Percentiles rank a stretch among this genome's conserved stretches.
phyloP scores from a whole-genome alignment of 2,329 filamentous ascomycete species.

The Fusarium sp. region DNA sequence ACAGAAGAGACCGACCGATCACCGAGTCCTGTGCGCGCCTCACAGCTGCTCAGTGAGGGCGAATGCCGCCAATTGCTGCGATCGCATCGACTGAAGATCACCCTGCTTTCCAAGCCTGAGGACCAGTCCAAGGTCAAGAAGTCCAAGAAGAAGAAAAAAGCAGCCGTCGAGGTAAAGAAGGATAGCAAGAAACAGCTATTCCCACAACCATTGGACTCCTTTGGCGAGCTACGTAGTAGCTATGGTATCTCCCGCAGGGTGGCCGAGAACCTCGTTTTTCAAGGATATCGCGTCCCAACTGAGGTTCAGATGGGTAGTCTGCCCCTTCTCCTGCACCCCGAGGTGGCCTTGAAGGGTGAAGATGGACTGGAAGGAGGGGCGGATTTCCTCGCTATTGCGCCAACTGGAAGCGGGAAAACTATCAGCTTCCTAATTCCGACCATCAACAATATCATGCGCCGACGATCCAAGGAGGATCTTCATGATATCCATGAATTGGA shows the following conservation, averaged over 20 bases:
- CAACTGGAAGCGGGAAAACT: slow-evolving; percentile 97
- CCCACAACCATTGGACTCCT: slow-evolving; percentile 85
- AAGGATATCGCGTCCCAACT: slow-evolving; percentile 90
- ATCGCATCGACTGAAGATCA: slow-evolving; percentile 88
- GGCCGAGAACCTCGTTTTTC: slow-evolving; percentile 83
- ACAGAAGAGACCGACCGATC: slow-evolving; percentile 43
- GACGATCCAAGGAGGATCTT: slow-evolving; percentile 63
- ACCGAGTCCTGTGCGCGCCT: slow-evolving; percentile 48
- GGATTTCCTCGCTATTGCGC: slow-evolving; percentile 90
- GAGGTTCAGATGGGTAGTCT: slow-evolving; percentile 93
- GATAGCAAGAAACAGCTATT: slow-evolving; percentile 76
- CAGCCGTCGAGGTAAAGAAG: slow-evolving; percentile 63
- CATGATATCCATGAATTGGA: slow-evolving; percentile 67
- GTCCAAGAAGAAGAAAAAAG: slow-evolving; percentile 69
- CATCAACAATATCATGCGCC: slow-evolving; percentile 80
- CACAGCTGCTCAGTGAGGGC: slow-evolving; percentile 71
- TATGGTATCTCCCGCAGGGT: slow-evolving; percentile 84
- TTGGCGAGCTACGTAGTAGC: slow-evolving; percentile 77
- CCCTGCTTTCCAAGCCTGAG: slow-evolving; percentile 74
- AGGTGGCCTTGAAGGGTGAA: slow-evolving; percentile 62
- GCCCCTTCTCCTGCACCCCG: slow-evolving; percentile 79
- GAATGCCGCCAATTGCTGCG: slow-evolving; percentile 82
- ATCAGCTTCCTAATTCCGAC: slow-evolving; percentile 92
- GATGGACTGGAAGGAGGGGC: slow-evolving; percentile 61
- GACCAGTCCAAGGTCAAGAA: slow-evolving; percentile 65